Percentiles rank a stretch among this genome's conserved stretches.
Evolutionary conservation across 148 eudicot genomes (phyloP).

Genomic region (Selenicereus undatus): DNA sequence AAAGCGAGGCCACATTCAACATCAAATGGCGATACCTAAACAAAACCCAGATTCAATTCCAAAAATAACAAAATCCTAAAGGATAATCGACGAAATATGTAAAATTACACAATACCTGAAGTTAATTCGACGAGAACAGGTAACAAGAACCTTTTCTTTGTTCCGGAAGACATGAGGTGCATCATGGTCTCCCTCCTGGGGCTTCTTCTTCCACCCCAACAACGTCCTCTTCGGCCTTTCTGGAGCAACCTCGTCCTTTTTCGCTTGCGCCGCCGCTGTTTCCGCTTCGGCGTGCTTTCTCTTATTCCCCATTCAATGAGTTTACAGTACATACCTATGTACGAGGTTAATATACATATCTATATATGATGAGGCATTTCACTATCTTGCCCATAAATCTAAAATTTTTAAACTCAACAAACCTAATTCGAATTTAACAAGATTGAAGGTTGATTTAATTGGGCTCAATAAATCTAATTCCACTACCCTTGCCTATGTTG

Average conservation of each 20-base stretch:
- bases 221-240: constrained; percentile 71
- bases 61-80: background rate
- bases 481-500: too few relatives aligned
- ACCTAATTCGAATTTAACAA: too few relatives aligned
- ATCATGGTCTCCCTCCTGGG: constrained; percentile 13
- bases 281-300: constrained; percentile 64
- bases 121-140: constrained; percentile 65
- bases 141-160: constrained; percentile 57
- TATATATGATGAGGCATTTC: too few relatives aligned
- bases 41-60: constrained; percentile 1
- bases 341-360: too few relatives aligned
- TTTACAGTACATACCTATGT: too few relatives aligned
- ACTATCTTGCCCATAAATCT: too few relatives aligned
- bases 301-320: constrained; percentile 96
- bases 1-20: constrained; percentile 67
- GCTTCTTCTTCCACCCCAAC: constrained; percentile 65
- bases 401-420: too few relatives aligned
- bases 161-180: constrained; percentile 36
- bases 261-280: constrained; percentile 19
- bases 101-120: constrained; percentile 25
- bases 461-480: too few relatives aligned
- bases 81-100: background rate
- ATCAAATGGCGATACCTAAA: constrained; percentile 89
- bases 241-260: constrained; percentile 45
- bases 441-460: too few relatives aligned